Base-by-base conservation (phyloP, 2,329 filamentous ascomycete species). In the Fusarium sp. region DNA sequence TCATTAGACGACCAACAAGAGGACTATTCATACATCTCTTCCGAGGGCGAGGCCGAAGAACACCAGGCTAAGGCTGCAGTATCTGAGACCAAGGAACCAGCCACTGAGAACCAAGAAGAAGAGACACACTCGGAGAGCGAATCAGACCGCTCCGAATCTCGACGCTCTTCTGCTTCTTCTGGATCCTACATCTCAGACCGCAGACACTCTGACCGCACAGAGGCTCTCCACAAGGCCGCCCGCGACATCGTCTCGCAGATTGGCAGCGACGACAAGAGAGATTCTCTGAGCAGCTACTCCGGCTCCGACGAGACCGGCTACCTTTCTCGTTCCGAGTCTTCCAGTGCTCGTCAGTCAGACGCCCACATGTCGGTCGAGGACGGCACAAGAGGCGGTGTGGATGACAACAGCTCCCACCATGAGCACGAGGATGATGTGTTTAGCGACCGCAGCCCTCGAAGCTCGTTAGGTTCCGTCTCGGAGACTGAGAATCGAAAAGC, bases 391-490 rank as follows among this genome's bases (percentile, higher is more conserved):
- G 70, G 72, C 65, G 72, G 62, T 58, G 67, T 62, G n/a, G 79
- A 80, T 1, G 79, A 88, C 56, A 86, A 82, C 77, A 87, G 86
- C 79, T 89, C 87, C 1, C 87, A 87, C 63, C 84, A 88, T 68
- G 87, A 86, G 33, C 82, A 83, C 50, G 87, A 89, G 25, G 87
- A 90, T 74, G 88, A 90, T 60, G 86, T 91, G 20, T 91, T 91
- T 77, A 90, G 88, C 80, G 87, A 88, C 73, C 85, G 84, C 81
- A 91, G 86, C 79, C 86, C 86, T 2, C 86, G 88, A 43, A 90
- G 87, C 79, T 91, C 89, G 2, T 79, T 89, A 65, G 88, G 87
- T 2, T 90, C 89, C 1, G 83, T 88, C 67, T 81, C 82, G 9
- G 82, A 83, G 59, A 76, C 79, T 8, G 83, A 84, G 45, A 79